Percentiles rank a stretch among this genome's conserved stretches.
Evolutionary conservation across 805 yeast genomes (phyloP).

Genomic region (Starmerella riodocensis): DNA sequence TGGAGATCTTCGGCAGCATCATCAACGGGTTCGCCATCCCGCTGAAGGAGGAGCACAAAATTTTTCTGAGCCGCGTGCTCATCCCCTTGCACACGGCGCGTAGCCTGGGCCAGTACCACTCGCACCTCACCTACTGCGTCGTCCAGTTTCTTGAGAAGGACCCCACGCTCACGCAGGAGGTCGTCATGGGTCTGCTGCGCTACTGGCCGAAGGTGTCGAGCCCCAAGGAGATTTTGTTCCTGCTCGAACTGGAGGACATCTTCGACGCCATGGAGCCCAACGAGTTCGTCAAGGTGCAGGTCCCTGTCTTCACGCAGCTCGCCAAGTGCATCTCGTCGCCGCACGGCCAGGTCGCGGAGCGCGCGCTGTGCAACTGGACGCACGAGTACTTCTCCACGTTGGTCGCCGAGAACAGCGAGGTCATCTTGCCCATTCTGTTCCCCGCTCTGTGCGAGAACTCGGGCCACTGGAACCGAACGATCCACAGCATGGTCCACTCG

Average conservation of each 20-base stretch:
- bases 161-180: constrained; percentile 83
- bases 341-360: constrained; percentile 94
- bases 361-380: constrained; percentile 85
- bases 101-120: constrained; percentile 79
- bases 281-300: constrained; percentile 82
- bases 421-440: constrained; percentile 80
- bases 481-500: constrained; percentile 77
- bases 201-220: constrained; percentile 96
- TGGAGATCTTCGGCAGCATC: constrained; percentile 90
- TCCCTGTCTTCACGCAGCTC: constrained; percentile 85
- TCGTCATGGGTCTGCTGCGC: constrained; percentile 80
- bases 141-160: constrained; percentile 95
- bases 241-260: constrained; percentile 92
- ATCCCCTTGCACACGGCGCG: constrained; percentile 88
- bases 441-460: constrained; percentile 75
- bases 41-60: constrained; percentile 90
- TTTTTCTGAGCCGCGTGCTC: constrained; percentile 71
- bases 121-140: constrained; percentile 92
- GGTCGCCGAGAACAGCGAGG: constrained; percentile 79
- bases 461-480: constrained; percentile 86
- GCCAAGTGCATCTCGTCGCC: constrained; percentile 88
- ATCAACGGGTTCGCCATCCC: constrained; percentile 97
- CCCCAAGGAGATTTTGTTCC: constrained; percentile 89
- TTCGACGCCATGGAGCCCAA: constrained; percentile 90
- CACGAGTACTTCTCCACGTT: constrained; percentile 84